Base-by-base conservation (phyloP, 371 early-diverging fungal species). In the Capniomyces stellatus region DNA sequence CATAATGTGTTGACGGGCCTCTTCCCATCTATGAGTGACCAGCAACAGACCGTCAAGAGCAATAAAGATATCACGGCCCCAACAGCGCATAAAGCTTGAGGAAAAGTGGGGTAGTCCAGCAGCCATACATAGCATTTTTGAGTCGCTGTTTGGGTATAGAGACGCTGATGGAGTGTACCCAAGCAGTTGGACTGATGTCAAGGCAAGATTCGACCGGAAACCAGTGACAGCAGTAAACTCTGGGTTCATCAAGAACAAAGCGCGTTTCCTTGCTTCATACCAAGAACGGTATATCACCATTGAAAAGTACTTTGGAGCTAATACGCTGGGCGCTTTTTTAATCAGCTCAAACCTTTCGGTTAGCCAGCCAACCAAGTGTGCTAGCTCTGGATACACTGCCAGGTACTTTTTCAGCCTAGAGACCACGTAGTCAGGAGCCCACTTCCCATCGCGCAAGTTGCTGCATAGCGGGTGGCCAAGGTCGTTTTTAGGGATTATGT, bases 21-120 rank as follows among this genome's bases (percentile, higher is more conserved):
- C 88, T 15, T 83, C 73, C 54, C 64, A 85, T 52, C 83, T 75
- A 10, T 89, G 92, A 1, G 92, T 86, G 3, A 78, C 71, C 56
- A 95, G 58, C 40, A 90, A 70, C 39, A 90, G 62, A 1, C 98
- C 98, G 6, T 82, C 78, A 18, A 97, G 67, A 13, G 89, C 73
- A 49, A 98, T 89, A 62, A 92, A 92, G 19, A 90, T 83, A 71
- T 98, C 98, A 29, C 98, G 82, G 3, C 98, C 98, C 98, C 98
- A 98, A 57, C 87, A 84, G 30, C 98, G 77, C 92, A 93, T 93
- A 60, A 87, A 85, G n/a, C 75, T 73, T 1, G 75, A 76, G 1
- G 92, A 75, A 55, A 98, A 98, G 56, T 95, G 96, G n/a, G 95
- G 88, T 30, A 98, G 71, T 1, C 98, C 98, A 3, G 98, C 98